These are phyloP conservation scores for Paecilomyces variotii DNA, from an alignment of 2,329 filamentous ascomycete genomes.

Conservation along the genomic window DNA sequence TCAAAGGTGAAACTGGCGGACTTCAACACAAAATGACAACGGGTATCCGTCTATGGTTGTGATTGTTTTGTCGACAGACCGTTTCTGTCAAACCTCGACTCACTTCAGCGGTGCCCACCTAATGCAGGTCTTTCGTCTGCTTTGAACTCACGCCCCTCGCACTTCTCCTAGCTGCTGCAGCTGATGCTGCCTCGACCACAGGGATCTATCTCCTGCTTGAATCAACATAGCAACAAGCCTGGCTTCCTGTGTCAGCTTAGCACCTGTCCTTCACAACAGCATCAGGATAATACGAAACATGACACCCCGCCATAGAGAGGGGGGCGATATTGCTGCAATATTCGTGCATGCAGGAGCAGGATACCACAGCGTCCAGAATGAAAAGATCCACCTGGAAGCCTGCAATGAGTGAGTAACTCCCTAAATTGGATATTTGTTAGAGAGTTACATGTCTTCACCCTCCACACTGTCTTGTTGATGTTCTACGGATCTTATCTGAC, in stretches of 20 bases:
- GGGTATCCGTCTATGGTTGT: neutral
- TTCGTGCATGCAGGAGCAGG: conserved; percentile 95
- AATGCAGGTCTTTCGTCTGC: neutral
- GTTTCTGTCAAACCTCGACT: neutral
- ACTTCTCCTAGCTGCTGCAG: neutral
- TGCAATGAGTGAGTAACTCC: conserved; percentile 68
- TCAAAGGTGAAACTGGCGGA: neutral
- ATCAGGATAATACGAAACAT: conserved; percentile 1
- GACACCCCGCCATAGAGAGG: conserved; percentile 32
- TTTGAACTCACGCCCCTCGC: neutral
- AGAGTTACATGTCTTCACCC: neutral
- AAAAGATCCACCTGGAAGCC: conserved; percentile 72
- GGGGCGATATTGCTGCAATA: conserved; percentile 59
- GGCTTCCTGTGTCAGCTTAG: neutral
- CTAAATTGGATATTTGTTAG: neutral
- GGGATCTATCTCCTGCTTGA: neutral
- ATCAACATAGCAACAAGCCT: neutral
- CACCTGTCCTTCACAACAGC: neutral
- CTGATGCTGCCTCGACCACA: neutral
- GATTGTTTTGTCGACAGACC: neutral
- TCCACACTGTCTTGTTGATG: conserved; percentile 4
- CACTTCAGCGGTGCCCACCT: neutral
- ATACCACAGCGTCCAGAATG: conserved; percentile 83
- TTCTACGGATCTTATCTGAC: conserved; percentile 3
- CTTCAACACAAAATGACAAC: neutral